phyloP scores from a whole-genome alignment of 164 flowering plant genomes.

The Litsea cubeba region DNA sequence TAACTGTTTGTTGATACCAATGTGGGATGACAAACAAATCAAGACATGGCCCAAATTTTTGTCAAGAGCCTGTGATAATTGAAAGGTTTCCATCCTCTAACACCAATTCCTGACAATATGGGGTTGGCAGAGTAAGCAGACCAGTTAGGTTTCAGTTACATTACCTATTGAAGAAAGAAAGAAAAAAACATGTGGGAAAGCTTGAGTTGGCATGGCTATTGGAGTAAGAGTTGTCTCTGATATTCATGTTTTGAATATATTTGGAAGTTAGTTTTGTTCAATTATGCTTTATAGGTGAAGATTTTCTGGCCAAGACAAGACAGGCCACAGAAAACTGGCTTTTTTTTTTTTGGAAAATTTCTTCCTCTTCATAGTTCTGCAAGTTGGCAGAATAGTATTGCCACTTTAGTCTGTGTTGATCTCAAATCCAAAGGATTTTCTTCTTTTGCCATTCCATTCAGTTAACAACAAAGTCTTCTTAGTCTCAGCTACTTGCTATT shows the following conservation, averaged over 20 bases:
- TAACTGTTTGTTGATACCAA: neutral
- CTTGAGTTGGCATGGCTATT: neutral
- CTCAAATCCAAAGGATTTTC: neutral
- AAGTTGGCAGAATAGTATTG: neutral
- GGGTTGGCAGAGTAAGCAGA: no score
- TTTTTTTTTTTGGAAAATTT: conserved; percentile 33
- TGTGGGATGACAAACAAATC: neutral
- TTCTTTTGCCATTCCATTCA: neutral
- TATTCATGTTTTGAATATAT: neutral
- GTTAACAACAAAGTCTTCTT: neutral
- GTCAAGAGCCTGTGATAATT: no score
- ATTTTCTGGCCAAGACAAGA: conserved; percentile 94
- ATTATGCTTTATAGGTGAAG: conserved; percentile 60
- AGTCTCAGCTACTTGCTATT: conserved; percentile 86
- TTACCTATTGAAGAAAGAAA: no score
- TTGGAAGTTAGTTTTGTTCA: neutral
- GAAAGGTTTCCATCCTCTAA: no score
- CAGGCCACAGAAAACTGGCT: conserved; percentile 99
- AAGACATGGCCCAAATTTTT: no score
- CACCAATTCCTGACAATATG: no score
- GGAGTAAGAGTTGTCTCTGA: neutral
- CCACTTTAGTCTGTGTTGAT: neutral
- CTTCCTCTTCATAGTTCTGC: neutral
- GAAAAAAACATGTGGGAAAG: neutral
- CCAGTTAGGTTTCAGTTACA: no score